Evolutionary conservation across 352 stramenopile genomes (phyloP).

Genomic region (Pythium coloratum): DNA sequence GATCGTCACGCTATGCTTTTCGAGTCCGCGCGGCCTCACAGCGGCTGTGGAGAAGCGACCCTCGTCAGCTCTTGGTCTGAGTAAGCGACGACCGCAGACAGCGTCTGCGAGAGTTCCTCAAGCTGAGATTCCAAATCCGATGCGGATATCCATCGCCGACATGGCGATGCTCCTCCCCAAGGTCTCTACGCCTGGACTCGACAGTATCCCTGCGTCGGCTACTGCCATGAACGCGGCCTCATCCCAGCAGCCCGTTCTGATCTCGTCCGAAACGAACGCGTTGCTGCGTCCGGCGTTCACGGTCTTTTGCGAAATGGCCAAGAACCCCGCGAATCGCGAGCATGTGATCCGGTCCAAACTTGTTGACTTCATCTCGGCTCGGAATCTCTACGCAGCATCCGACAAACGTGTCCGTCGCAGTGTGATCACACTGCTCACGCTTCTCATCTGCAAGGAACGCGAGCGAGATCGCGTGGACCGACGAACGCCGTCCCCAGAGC

Average conservation of each 20-base stretch:
- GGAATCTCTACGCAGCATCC: constrained; percentile 53
- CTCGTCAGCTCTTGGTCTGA: neutral
- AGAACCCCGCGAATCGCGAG: constrained; percentile 54
- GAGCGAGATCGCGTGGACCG: constrained; percentile 32
- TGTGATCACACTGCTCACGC: constrained; percentile 58
- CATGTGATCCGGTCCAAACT: constrained; percentile 65
- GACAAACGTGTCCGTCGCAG: constrained; percentile 61
- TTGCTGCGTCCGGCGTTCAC: constrained; percentile 45
- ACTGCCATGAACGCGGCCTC: neutral
- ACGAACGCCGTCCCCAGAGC: neutral
- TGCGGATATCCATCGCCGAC: neutral
- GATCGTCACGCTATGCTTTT: constrained; percentile 59
- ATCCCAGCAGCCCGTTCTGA: constrained; percentile 1
- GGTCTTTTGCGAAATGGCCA: constrained; percentile 64
- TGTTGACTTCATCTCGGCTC: constrained; percentile 52
- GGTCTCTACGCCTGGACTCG: neutral
- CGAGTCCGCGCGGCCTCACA: constrained; percentile 8
- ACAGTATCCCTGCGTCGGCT: neutral
- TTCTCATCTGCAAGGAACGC: constrained; percentile 60
- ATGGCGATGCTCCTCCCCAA: constrained; percentile 7
- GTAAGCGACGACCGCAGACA: constrained; percentile 9
- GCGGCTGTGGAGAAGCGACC: constrained; percentile 4
- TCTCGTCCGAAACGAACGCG: constrained; percentile 29
- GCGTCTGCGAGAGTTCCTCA: neutral
- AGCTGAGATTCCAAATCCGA: neutral